Evolutionary conservation across 176 grass and related monocot genomes (phyloP), one percentile per base, ranked within the genome.

Genomic region (Pharus latifolius): DNA sequence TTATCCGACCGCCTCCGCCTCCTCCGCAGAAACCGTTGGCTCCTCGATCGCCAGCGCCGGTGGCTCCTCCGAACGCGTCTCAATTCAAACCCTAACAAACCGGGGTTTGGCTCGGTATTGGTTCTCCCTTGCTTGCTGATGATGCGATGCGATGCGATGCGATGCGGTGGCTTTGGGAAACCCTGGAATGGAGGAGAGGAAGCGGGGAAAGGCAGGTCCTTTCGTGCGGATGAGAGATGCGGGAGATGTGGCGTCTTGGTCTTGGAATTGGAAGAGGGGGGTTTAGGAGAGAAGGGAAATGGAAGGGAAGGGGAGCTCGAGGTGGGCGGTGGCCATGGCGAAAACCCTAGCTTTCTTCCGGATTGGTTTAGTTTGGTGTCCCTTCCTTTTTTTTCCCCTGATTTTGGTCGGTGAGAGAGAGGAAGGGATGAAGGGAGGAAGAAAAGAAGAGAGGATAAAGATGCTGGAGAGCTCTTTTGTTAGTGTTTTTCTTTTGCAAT

Each of bases 331-430:
- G 69, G 25, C 67, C 65, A 84, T 80, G 86, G 76, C 76, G 86
- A 80, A 88, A 88, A 84, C 86, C 86, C 86, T 84, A 88, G 71
- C 75, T 78, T 83, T 74, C 49, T 33, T 75, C 32, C n/a, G 34
- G 72, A 75, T 64, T 31, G 17, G 3, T 19, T n/a, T n/a, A n/a
- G n/a, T n/a, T n/a, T n/a, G n/a, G n/a, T n/a, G n/a, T n/a, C n/a
- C n/a, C n/a, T n/a, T n/a, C n/a, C n/a, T n/a, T 20, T 1, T 1
- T 60, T 52, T 54, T 41, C n/a, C n/a, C n/a, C n/a, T n/a, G n/a
- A n/a, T n/a, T n/a, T n/a, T n/a, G n/a, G n/a, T n/a, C n/a, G n/a
- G n/a, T n/a, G n/a, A n/a, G n/a, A n/a, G n/a, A n/a, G n/a, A n/a
- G n/a, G n/a, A n/a, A n/a, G n/a, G n/a, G n/a, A n/a, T n/a, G n/a